Evolutionary conservation across 352 stramenopile genomes (phyloP), one percentile per base, ranked within the genome.

Genomic region (Phytophthora pini): DNA sequence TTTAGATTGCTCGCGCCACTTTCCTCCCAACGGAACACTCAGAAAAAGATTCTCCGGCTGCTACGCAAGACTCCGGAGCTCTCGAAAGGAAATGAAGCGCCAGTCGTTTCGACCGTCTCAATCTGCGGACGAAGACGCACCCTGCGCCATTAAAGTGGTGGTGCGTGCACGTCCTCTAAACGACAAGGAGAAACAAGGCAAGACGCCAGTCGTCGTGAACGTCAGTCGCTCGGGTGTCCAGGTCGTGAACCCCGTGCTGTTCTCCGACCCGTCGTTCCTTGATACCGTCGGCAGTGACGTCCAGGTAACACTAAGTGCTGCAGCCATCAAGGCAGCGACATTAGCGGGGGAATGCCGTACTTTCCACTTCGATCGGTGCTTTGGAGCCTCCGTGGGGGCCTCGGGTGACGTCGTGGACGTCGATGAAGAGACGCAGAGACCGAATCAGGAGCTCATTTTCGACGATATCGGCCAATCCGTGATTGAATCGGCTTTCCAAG

Each of bases 361-460:
- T 4, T 94, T 94, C 73, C 73, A 89, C 51, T 94, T 93, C 53
- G 87, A 94, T 44, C 81, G 82, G 6, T 94, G 84, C 59, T 93
- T 92, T 59, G 83, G 84, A 3, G 70, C 84, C 2, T 56, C 79
- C 8, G 10, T 24, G 9, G 32, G 26, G 4, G 15, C n/a, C 26
- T 76, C 74, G 24, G 54, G 65, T 12, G 66, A 56, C 0, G 55
- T 39, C 5, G 76, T 61, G 3, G 71, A 79, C 7, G 65, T 74
- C 12, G 79, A 83, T 46, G 26, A 59, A 43, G 71, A 70, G 15
- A 87, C 68, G 5, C 70, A 85, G 48, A 71, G 64, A 10, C 74
- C 82, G 0, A 90, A 92, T 41, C 87, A 94, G 45, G 76, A 89
- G 59, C 69, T 90, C 7, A 70, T 95, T 10, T 95, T 95, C 60